Conservation (phyloP, 768 basidiomycete species). For the Mycena pura region DNA sequence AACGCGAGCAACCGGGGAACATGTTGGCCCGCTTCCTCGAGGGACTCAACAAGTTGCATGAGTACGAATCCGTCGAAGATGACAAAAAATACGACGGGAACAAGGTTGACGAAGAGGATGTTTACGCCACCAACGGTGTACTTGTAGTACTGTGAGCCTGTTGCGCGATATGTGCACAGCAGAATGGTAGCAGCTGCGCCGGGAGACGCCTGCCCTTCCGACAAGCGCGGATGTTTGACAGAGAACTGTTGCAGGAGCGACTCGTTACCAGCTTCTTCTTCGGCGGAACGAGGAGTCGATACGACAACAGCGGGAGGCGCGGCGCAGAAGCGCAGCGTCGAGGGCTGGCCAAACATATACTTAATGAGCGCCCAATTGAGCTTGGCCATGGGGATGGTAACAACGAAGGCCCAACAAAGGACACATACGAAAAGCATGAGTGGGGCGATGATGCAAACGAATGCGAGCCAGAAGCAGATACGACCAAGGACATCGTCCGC, state of each 20-base stretch:
- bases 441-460: constrained; percentile 84
- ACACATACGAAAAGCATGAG: constrained; percentile 87
- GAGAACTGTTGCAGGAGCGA: constrained; percentile 55
- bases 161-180: constrained; percentile 92
- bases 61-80: constrained; percentile 93
- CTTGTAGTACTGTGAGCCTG: constrained; percentile 94
- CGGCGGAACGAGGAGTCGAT: constrained; percentile 37
- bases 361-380: constrained; percentile 94
- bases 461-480: constrained; percentile 80
- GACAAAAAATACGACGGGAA: constrained; percentile 94
- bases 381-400: constrained; percentile 98
- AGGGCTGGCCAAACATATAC: constrained; percentile 79
- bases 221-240: constrained; percentile 75
- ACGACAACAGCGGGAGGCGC: constrained; percentile 79
- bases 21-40: constrained; percentile 57
- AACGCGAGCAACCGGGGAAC: constrained; percentile 71
- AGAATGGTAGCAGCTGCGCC: constrained; percentile 86
- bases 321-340: constrained; percentile 89
- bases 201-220: constrained; percentile 90
- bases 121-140: constrained; percentile 99
- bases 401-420: constrained; percentile 93
- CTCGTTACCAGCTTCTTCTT: constrained; percentile 29
- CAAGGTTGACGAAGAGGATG: constrained; percentile 95
- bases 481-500: constrained; percentile 67
- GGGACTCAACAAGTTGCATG: constrained; percentile 70